Percentiles rank a stretch among this genome's conserved stretches.
Conservation (phyloP, 129 eudicot species). For the Oenanthe sinensis region DNA sequence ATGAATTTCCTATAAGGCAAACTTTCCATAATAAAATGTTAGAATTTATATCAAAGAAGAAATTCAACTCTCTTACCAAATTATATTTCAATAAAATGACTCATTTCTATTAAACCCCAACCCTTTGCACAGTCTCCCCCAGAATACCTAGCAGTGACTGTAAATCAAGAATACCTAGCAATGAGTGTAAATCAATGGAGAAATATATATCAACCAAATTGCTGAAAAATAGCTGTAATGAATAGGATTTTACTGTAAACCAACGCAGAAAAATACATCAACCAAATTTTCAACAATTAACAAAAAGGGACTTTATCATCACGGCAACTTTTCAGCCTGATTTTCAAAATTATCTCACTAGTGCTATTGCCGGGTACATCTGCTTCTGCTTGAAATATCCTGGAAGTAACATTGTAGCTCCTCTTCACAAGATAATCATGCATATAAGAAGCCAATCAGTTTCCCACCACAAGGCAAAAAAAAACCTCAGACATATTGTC, state of each 20-base stretch:
- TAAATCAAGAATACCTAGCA: neutral
- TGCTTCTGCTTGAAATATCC: slow-evolving; percentile 55
- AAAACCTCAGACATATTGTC: neutral
- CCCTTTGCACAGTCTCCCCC: too few species aligned
- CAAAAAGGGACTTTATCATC: neutral
- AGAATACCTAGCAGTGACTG: neutral
- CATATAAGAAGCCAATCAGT: slow-evolving; percentile 63
- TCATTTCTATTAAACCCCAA: too few species aligned
- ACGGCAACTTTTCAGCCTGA: neutral
- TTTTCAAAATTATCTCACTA: neutral
- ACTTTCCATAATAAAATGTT: too few species aligned
- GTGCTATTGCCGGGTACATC: slow-evolving; percentile 27
- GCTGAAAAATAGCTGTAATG: neutral
- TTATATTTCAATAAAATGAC: too few species aligned
- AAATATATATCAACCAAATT: neutral
- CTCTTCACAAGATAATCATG: slow-evolving; percentile 62
- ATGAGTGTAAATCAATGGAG: neutral
- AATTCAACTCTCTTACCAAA: too few species aligned
- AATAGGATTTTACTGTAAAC: neutral
- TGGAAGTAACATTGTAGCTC: slow-evolving; percentile 30
- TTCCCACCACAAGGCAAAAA: slow-evolving; percentile 1
- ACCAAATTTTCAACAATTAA: neutral
- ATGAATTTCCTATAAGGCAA: too few species aligned
- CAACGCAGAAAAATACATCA: neutral
- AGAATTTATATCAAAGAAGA: too few species aligned